phyloP scores from a whole-genome alignment of 257 asterid species.

The Penstemon eatonii region DNA sequence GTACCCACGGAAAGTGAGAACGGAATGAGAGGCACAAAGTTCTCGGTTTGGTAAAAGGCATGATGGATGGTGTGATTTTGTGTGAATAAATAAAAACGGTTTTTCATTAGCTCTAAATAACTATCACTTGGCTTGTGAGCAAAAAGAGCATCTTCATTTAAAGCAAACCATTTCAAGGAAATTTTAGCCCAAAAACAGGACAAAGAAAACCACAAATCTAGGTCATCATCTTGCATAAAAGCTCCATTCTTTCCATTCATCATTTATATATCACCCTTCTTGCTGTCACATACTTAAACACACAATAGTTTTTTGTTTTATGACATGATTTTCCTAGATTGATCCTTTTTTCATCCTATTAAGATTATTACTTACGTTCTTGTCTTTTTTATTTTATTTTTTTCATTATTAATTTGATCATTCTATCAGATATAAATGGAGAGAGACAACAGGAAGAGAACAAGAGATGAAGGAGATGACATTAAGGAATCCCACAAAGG shows the following conservation, averaged over 20 bases:
- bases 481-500: slow-evolving; percentile 18
- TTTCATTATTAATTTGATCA: too few species aligned
- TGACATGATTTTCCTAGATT: too few species aligned
- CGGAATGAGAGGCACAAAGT: slow-evolving; percentile 24
- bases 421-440: slow-evolving; percentile 17
- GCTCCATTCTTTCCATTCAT: slow-evolving; percentile 22
- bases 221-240: slow-evolving; percentile 11
- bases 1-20: slow-evolving; percentile 18
- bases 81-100: too few species aligned
- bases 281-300: too few species aligned
- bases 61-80: slow-evolving; percentile 30
- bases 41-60: slow-evolving; percentile 13
- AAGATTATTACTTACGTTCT: background rate
- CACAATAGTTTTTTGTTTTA: too few species aligned
- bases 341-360: background rate
- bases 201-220: background rate
- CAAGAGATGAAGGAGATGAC: slow-evolving; percentile 28
- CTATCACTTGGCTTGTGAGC: slow-evolving; percentile 31
- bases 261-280: background rate
- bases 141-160: slow-evolving; percentile 14
- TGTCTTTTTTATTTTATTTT: too few species aligned
- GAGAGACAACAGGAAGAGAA: slow-evolving; percentile 36
- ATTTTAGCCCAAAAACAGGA: slow-evolving; percentile 1
- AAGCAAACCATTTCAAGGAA: slow-evolving; percentile 24
- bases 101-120: too few species aligned